Evolutionary conservation across 2,329 filamentous ascomycete species (phyloP), one percentile per base, ranked within the genome.

Genomic region (Epichloe scottii): DNA sequence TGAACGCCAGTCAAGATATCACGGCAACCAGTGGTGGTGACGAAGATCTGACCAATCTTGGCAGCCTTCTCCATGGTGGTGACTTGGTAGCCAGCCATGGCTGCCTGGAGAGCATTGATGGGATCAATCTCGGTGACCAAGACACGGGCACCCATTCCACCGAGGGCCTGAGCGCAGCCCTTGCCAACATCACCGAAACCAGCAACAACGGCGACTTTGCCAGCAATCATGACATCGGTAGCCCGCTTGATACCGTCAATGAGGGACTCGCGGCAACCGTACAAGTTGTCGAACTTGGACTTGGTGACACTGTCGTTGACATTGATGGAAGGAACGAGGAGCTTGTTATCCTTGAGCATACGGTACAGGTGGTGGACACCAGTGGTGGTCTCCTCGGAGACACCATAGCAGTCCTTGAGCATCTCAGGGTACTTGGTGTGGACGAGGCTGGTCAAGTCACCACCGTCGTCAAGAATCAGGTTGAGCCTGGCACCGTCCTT

Each of bases 251-350:
- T 97, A 72, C 93, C 93, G 72, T 98, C 93, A 66, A 98, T 84
- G 64, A 98, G 86, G 58, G 91, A 96, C 79, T 97, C 93, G 71
- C 89, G 85, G 89, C 93, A 97, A 68, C 93, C 91, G 82, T 97
- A 98, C 60, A 97, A 78, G 85, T 98, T 98, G 83, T 97, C 93
- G 72, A 98, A 98, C 83, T 98, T 98, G 76, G 89, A 95, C 85
- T 97, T 98, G 74, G 93, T 98, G 69, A 98, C 91, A 54, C 87
- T 90, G 84, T 98, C 91, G 79, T 98, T 97, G 81, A 98, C 91
- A 75, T 98, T 98, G 84, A 97, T 89, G 73, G 91, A 81, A 61
- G 93, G 93, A 60, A 95, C 87, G 57, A 95, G 85, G 59, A 97
- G 89, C 72, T 82, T 79, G 70, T 81, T 81, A 63, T 87, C 84